Evolutionary conservation across 371 early-diverging fungal genomes (phyloP), one percentile per base, ranked within the genome.

Genomic region (Apophysomyces trapeziformis): DNA sequence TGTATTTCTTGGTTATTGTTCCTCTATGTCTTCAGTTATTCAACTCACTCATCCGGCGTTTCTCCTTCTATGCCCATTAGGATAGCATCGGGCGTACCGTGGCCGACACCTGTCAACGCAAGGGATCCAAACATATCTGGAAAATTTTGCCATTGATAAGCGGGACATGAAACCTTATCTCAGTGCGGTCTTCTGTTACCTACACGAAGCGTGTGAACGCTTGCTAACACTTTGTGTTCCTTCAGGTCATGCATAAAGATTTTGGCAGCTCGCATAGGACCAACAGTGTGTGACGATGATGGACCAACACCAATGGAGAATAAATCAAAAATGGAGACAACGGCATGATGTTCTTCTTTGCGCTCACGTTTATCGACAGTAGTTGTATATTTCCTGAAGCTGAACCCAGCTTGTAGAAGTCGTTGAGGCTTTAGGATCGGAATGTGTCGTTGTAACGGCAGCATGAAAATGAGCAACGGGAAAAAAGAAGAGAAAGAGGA

Each of bases 301-400:
- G 98, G 98, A 0, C 98, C 98, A 16, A 97, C 92, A 38, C 98
- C 96, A 60, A 97, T 95, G 21, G 95, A 94, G 72, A 96, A 97
- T 67, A 97, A 72, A 83, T 97, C 96, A 83, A 97, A 97, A 7
- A 94, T 92, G 45, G 94, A 93, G 6, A 96, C 94, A 3, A 96
- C 96, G 37, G 97, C 97, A 72, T 96, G 95, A 50, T 81, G 82
- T 36, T 85, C 85, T 4, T 57, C 58, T 11, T 60, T 21, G 9
- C 9, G 54, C 4, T 50, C 54, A 9, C 21, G 54, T 11, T 50
- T 50, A 21, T 7, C 21, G 4, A 4, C 11, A 18, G 54, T 5
- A 32, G 54, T 18, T 50, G 54, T 50, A 26, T 18, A 50, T 21
- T 50, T 50, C 21, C 54, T 8, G 1, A 41, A 13, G 41, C 41